These are phyloP conservation scores for Plasmopara viticola DNA, from an alignment of 352 stramenopile genomes.

Conservation along the genomic window DNA sequence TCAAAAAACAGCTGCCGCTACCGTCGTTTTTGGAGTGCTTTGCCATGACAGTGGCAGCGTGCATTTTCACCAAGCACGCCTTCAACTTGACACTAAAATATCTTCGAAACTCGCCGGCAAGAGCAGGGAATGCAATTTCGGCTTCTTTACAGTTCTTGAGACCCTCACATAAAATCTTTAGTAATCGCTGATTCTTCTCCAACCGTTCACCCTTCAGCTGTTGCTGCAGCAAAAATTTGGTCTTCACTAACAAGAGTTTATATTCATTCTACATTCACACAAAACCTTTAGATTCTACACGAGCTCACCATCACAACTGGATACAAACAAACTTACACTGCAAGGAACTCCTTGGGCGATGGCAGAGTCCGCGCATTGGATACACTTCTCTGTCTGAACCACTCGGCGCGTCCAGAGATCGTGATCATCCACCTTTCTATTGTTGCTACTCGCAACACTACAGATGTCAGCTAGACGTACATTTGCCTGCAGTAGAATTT, in stretches of 20 bases:
- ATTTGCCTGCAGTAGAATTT: slow-evolving; percentile 27
- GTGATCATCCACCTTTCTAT: slow-evolving; percentile 32
- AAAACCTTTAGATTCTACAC: not conserved
- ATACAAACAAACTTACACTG: slow-evolving; percentile 10
- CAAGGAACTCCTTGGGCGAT: slow-evolving; percentile 15
- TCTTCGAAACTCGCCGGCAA: slow-evolving; percentile 20
- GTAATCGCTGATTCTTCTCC: slow-evolving; percentile 29
- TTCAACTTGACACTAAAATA: slow-evolving; percentile 58
- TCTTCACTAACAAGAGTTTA: slow-evolving; percentile 42
- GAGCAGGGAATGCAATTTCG: slow-evolving; percentile 1
- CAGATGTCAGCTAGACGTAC: slow-evolving; percentile 59
- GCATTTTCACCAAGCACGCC: slow-evolving; percentile 45
- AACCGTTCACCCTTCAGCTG: slow-evolving; percentile 34
- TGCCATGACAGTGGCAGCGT: slow-evolving; percentile 30
- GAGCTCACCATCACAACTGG: slow-evolving; percentile 2
- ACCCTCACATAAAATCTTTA: slow-evolving; percentile 50
- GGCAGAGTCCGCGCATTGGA: slow-evolving; percentile 22
- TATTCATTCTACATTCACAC: slow-evolving; percentile 25
- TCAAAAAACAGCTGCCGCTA: slow-evolving; percentile 24
- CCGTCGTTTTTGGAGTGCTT: slow-evolving; percentile 17
- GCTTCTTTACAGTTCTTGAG: slow-evolving; percentile 25
- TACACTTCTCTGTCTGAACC: slow-evolving; percentile 38
- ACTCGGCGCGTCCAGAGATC: slow-evolving; percentile 52
- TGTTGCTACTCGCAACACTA: slow-evolving; percentile 32
- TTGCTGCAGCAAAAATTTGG: slow-evolving; percentile 46